A percentile compares a stretch with the other conserved stretches of the same genome.
Evolutionary conservation across 75 land plant species (phyloP).

Genomic region (Pseudotsuga menziesii): DNA sequence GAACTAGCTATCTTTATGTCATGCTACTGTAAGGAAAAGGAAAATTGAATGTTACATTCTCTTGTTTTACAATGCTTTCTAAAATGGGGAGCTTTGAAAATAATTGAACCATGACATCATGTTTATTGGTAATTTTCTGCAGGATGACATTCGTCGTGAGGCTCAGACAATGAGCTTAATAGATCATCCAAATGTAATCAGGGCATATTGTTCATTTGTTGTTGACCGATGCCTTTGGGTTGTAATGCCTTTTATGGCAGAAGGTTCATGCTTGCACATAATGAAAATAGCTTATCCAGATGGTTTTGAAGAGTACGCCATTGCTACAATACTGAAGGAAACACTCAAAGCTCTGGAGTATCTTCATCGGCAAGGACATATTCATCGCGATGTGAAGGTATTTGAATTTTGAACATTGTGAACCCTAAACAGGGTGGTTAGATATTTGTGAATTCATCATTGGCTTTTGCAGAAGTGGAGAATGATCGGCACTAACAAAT

Average conservation of each 20-base stretch:
- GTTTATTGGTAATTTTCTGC: not conserved
- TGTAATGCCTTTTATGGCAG: conserved; percentile 99
- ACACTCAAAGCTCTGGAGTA: conserved; percentile 89
- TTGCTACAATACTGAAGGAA: conserved; percentile 87
- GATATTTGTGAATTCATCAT: not conserved
- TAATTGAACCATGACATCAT: not conserved
- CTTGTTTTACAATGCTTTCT: no score
- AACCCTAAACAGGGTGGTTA: not conserved
- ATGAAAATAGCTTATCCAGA: conserved; percentile 94
- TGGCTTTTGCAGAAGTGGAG: not conserved
- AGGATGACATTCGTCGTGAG: conserved; percentile 95
- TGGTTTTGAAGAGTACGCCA: conserved; percentile 86
- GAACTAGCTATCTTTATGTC: no score
- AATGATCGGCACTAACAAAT: not conserved
- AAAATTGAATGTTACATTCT: no score
- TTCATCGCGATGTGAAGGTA: conserved; percentile 99
- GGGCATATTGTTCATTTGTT: conserved; percentile 93
- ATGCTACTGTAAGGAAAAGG: no score
- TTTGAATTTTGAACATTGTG: not conserved
- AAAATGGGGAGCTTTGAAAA: not conserved
- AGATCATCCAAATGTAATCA: conserved; percentile 90
- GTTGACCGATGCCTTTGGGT: conserved; percentile 92
- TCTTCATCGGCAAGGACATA: conserved; percentile 94
- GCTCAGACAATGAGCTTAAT: conserved; percentile 97
- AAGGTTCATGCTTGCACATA: conserved; percentile 97